A percentile compares a stretch with the other conserved stretches of the same genome.
phyloP scores from a whole-genome alignment of 2,329 filamentous ascomycete genomes.

The Alternaria infectoria region DNA sequence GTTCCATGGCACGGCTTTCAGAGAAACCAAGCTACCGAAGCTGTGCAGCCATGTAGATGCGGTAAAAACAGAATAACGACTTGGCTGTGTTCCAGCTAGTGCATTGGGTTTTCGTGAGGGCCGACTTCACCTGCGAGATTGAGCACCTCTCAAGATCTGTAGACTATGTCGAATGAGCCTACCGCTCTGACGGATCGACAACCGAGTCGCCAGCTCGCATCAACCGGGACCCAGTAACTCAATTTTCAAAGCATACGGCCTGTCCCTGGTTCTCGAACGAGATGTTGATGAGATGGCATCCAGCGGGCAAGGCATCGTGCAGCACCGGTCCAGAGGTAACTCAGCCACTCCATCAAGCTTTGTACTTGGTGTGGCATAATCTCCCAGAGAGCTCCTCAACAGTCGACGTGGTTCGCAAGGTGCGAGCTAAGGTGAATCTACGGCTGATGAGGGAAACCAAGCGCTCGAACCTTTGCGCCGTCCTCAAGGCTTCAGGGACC shows the following conservation, averaged over 20 bases:
- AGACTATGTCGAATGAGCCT: neutral
- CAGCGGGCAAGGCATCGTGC: neutral
- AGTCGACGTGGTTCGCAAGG: neutral
- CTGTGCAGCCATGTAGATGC: neutral
- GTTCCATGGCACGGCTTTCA: constrained; percentile 1
- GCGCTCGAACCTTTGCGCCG: neutral
- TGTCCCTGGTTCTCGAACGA: neutral
- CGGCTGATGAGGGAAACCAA: neutral
- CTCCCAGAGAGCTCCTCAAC: neutral
- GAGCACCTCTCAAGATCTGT: constrained; percentile 2
- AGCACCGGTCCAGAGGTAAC: neutral
- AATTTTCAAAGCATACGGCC: neutral
- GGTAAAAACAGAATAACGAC: neutral
- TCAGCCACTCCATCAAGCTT: neutral
- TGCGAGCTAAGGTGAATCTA: neutral
- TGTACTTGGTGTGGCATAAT: neutral
- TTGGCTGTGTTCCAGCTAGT: neutral
- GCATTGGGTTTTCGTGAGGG: neutral
- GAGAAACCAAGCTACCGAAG: neutral
- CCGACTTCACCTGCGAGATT: constrained; percentile 1
- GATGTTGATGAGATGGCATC: neutral
- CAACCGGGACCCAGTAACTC: neutral
- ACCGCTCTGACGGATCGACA: neutral
- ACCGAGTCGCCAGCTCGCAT: neutral
- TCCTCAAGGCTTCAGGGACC: neutral